phyloP scores from a whole-genome alignment of 2,329 filamentous ascomycete genomes.

The Metarhizium brunneum region DNA sequence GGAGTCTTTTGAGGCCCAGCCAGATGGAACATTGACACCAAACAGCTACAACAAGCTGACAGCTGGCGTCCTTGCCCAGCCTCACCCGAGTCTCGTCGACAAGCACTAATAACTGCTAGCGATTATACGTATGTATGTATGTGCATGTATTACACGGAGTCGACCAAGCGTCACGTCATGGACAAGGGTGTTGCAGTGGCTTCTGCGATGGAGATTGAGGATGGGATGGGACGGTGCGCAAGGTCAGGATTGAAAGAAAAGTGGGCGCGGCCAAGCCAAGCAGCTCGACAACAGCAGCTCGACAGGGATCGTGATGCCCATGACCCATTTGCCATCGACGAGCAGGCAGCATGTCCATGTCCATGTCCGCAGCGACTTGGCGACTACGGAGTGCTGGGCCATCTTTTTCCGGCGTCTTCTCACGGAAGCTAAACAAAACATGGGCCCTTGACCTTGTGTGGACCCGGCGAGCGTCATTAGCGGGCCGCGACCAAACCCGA shows the following conservation, averaged over 20 bases:
- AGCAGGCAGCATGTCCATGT: too few species aligned
- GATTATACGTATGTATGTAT: too few species aligned
- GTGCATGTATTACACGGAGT: not conserved
- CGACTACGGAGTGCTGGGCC: too few species aligned
- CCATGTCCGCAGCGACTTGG: too few species aligned
- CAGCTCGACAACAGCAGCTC: not conserved
- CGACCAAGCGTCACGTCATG: conserved; percentile 3
- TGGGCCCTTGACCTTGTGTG: too few species aligned
- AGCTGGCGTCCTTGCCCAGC: too few species aligned
- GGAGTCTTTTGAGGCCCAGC: too few species aligned
- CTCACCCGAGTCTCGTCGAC: too few species aligned
- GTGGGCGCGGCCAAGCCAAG: not conserved
- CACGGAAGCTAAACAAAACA: not conserved
- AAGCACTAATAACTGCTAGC: too few species aligned
- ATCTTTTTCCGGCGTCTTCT: not conserved
- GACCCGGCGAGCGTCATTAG: too few species aligned
- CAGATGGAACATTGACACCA: too few species aligned
- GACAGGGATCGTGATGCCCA: not conserved
- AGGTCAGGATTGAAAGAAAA: not conserved
- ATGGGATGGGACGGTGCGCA: not conserved
- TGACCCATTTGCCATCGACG: not conserved
- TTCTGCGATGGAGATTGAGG: not conserved
- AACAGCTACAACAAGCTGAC: too few species aligned
- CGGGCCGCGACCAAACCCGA: not conserved
- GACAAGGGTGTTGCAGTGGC: not conserved